These are phyloP conservation scores for Micractinium conductrix DNA, from an alignment of 139 green algal genomes.

Conservation along the genomic window DNA sequence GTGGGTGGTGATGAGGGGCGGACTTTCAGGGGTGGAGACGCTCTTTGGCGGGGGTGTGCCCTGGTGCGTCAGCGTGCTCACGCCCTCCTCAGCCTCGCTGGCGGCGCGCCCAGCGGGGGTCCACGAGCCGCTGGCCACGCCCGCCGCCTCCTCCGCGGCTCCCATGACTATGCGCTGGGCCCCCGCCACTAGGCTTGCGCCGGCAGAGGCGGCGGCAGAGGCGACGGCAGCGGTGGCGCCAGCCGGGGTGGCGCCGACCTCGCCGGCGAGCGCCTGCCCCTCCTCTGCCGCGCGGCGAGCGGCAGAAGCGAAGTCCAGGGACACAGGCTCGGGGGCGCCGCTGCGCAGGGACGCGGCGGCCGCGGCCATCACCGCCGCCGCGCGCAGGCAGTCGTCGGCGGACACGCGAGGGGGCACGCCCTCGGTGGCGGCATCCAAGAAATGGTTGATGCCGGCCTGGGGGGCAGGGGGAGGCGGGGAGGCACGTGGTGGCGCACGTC, in stretches of 20 bases:
- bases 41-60: background rate
- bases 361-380: slow-evolving; percentile 12
- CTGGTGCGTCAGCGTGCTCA: slow-evolving; percentile 6
- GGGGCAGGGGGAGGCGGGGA: background rate
- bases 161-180: background rate
- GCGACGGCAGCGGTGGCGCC: background rate
- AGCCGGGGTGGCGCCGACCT: background rate
- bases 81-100: background rate
- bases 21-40: background rate
- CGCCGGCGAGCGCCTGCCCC: too few relatives aligned
- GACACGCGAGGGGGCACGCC: background rate
- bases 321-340: background rate
- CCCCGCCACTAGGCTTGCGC: background rate
- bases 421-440: background rate
- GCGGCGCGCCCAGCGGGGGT: background rate
- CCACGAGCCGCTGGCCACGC: background rate
- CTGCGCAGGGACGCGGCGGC: slow-evolving; percentile 3
- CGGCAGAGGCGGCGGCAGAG: background rate
- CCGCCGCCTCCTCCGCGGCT: background rate
- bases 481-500: background rate
- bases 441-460: slow-evolving; percentile 14
- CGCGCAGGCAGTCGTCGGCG: background rate
- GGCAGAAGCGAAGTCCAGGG: background rate
- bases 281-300: too few relatives aligned
- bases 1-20: background rate